These are phyloP conservation scores for Pulveroboletus sp. DNA, from an alignment of 768 basidiomycete species.

Conservation along the genomic window DNA sequence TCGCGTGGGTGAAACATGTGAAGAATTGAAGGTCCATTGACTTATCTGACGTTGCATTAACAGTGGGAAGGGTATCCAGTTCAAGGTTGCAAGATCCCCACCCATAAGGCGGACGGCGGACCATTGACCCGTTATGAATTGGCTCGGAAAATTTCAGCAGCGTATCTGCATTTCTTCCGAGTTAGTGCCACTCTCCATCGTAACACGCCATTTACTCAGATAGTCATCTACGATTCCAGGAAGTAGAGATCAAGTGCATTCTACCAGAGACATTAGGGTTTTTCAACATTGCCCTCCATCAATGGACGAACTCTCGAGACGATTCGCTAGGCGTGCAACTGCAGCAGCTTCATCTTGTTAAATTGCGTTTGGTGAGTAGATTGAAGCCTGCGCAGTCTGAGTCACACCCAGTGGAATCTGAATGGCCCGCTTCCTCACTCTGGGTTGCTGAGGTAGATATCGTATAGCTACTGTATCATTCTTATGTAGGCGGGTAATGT, in stretches of 20 bases:
- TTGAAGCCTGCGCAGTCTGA: too few species aligned
- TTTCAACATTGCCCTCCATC: constrained; percentile 6
- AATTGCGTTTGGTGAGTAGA: not conserved
- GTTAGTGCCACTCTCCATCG: not conserved
- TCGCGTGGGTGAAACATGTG: not conserved
- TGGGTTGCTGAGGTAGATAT: constrained; percentile 1
- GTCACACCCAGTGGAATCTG: too few species aligned
- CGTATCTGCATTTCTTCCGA: not conserved
- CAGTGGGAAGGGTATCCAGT: not conserved
- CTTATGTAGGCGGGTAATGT: too few species aligned
- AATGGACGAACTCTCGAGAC: not conserved
- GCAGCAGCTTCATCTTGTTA: not conserved
- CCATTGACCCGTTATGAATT: not conserved
- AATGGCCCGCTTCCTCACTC: too few species aligned
- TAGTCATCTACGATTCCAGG: not conserved
- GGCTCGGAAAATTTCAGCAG: not conserved
- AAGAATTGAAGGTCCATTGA: not conserved
- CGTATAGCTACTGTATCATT: too few species aligned
- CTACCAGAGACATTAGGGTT: not conserved
- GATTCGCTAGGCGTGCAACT: constrained; percentile 6
- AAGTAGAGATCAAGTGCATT: not conserved
- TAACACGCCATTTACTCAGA: not conserved
- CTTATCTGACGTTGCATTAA: not conserved
- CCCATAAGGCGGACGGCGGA: not conserved
- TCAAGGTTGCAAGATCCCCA: not conserved